phyloP scores from a whole-genome alignment of 2,329 filamentous ascomycete genomes.

The Diaporthe eres region DNA sequence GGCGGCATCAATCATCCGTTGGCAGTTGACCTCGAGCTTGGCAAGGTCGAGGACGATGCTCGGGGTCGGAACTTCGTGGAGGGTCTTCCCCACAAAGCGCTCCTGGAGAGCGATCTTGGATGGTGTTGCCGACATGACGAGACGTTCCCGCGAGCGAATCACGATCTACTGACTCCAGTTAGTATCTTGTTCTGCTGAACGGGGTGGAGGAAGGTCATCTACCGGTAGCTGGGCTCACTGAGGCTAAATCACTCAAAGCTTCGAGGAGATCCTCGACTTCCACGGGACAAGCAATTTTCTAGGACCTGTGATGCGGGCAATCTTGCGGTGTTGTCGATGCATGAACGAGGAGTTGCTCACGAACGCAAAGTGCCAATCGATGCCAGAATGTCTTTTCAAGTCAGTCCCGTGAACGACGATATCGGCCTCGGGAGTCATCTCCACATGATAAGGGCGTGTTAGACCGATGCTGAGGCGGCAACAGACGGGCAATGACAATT shows the following conservation, averaged over 20 bases:
- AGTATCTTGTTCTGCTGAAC: conserved; percentile 11
- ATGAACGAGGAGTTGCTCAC: not conserved
- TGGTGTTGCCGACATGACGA: conserved; percentile 33
- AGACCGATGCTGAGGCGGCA: conserved; percentile 5
- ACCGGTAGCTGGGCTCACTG: not conserved
- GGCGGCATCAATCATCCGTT: conserved; percentile 77
- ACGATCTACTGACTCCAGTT: not conserved
- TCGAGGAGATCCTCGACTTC: not conserved
- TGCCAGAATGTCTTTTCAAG: conserved; percentile 29
- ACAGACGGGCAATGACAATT: conserved; percentile 38
- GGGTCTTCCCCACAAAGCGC: conserved; percentile 70
- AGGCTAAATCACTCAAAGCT: not conserved
- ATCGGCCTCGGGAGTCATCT: conserved; percentile 34
- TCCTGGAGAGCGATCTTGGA: conserved; percentile 55
- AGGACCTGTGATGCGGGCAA: not conserved
- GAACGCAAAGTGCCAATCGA: not conserved
- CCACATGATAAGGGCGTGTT: conserved; percentile 32
- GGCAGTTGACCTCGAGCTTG: conserved; percentile 77
- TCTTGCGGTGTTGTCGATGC: not conserved
- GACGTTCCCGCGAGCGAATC: not conserved
- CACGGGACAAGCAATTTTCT: not conserved
- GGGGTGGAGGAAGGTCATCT: not conserved
- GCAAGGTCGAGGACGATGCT: conserved; percentile 78
- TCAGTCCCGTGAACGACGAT: conserved; percentile 41
- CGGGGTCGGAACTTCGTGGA: conserved; percentile 75